Evolutionary conservation across 306 rosid genomes (phyloP).

Genomic region (Senna tora): DNA sequence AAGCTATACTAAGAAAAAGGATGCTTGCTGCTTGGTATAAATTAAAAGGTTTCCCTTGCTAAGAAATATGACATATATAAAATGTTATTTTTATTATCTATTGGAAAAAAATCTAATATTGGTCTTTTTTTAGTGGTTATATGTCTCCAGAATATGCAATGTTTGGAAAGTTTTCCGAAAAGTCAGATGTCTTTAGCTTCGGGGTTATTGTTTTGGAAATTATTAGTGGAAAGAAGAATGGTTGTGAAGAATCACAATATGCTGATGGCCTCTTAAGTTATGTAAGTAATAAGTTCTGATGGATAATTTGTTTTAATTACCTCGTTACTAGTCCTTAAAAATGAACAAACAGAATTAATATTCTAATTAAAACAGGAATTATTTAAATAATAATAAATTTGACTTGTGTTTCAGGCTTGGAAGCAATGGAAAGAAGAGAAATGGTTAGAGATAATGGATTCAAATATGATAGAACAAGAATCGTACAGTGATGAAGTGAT

Average conservation of each 20-base stretch:
- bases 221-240: background rate
- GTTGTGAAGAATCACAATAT: background rate
- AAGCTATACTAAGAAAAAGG: no score
- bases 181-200: background rate
- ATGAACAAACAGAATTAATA: no score
- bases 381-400: background rate
- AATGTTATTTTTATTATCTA: background rate
- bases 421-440: background rate
- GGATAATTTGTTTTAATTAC: no score
- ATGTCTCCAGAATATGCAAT: constrained; percentile 9
- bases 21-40: background rate
- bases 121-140: background rate
- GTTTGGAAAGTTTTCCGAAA: background rate
- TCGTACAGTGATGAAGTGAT: background rate
- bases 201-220: background rate
- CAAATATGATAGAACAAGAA: background rate
- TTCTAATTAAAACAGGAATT: background rate
- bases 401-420: background rate
- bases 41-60: no score
- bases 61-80: no score
- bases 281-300: background rate
- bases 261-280: background rate
- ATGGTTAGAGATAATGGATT: background rate
- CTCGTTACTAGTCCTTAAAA: no score
- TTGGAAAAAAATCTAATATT: background rate